Evolutionary conservation across 1,139 yeast species (phyloP).

Genomic region (Blastobotrys illinoisensis): DNA sequence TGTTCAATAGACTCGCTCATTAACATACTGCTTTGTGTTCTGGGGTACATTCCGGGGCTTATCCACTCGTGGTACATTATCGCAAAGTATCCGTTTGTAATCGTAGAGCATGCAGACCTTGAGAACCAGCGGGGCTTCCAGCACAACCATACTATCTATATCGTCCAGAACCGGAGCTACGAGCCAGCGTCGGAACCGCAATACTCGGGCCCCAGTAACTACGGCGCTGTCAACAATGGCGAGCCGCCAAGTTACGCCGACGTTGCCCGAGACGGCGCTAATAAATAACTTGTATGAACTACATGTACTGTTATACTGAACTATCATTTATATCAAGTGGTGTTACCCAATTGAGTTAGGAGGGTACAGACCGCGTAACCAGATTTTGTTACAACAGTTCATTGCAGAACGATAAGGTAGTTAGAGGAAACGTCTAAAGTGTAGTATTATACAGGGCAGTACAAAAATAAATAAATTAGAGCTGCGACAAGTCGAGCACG

Average conservation of each 20-base stretch:
- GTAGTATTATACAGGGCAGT: background rate
- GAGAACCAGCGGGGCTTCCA: conserved; percentile 7
- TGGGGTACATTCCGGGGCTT: conserved; percentile 78
- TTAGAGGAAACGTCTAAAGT: too few species aligned
- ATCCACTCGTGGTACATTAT: conserved; percentile 42
- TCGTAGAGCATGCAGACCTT: conserved; percentile 2
- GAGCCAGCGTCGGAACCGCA: conserved; percentile 3
- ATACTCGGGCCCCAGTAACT: conserved; percentile 1
- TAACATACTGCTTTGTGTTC: conserved; percentile 65
- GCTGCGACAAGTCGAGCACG: background rate
- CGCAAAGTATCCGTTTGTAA: conserved; percentile 36
- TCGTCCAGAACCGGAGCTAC: conserved; percentile 5
- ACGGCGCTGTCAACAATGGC: conserved; percentile 8
- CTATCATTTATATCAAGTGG: too few species aligned
- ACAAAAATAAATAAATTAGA: background rate
- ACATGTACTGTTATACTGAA: background rate
- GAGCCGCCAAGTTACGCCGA: conserved; percentile 8
- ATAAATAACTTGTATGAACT: background rate
- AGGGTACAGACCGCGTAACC: too few species aligned
- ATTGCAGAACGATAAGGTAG: too few species aligned
- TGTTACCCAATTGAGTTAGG: too few species aligned
- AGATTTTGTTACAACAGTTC: too few species aligned
- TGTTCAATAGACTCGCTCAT: conserved; percentile 67
- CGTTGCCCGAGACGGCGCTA: background rate
- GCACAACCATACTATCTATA: conserved; percentile 17